Conservation (phyloP, 1,284 basidiomycete species). For the Leccinum angustisporum region DNA sequence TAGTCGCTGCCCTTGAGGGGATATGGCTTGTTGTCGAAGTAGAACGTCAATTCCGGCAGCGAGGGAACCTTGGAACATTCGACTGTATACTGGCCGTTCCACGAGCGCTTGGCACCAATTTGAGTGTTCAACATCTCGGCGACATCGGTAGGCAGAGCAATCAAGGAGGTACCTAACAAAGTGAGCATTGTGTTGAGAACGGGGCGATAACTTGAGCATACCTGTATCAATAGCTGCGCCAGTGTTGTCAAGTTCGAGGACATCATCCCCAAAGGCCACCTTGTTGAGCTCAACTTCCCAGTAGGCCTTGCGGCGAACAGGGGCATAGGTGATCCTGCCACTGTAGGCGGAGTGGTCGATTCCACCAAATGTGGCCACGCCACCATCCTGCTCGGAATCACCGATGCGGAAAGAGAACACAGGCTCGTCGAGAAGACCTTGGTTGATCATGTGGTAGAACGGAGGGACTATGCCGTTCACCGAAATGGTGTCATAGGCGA, state of each 20-base stretch:
- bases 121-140: slow-evolving; percentile 98
- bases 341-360: slow-evolving; percentile 79
- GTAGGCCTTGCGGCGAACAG: slow-evolving; percentile 94
- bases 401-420: slow-evolving; percentile 97
- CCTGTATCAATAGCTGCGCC: slow-evolving; percentile 98
- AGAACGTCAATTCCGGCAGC: slow-evolving; percentile 88
- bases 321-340: slow-evolving; percentile 86
- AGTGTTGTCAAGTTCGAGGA: slow-evolving; percentile 84
- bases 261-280: slow-evolving; percentile 82
- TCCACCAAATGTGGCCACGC: slow-evolving; percentile 93
- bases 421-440: slow-evolving; percentile 80
- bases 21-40: slow-evolving; percentile 81
- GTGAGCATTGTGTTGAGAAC: slow-evolving; percentile 6
- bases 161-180: slow-evolving; percentile 76
- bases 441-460: slow-evolving; percentile 92
- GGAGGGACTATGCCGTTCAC: slow-evolving; percentile 95
- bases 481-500: slow-evolving; percentile 94
- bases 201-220: slow-evolving; percentile 31
- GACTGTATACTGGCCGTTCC: slow-evolving; percentile 94
- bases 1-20: slow-evolving; percentile 85
- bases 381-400: slow-evolving; percentile 83
- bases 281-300: slow-evolving; percentile 97
- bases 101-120: slow-evolving; percentile 89
- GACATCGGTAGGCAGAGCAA: slow-evolving; percentile 90
- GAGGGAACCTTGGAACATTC: slow-evolving; percentile 83